Base-by-base conservation (phyloP, 106 monocot genomes). In the Triglochin maritima region DNA sequence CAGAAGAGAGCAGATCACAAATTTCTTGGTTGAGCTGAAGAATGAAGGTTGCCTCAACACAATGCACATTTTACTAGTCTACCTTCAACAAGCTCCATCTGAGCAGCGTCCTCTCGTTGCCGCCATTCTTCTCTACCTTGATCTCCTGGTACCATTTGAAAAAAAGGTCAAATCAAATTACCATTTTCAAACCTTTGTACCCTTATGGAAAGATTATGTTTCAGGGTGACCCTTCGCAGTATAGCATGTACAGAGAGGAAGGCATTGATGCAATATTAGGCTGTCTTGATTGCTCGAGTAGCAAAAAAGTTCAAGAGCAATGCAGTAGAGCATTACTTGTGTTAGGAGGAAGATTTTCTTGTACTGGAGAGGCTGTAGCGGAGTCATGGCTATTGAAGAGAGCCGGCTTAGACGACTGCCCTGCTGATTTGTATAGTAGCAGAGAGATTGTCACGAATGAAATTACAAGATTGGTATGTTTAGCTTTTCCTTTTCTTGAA, bases 41-140 rank as follows among this genome's bases (percentile, higher is more conserved):
- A 80, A 83, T 60, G 75, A 71, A 69, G 87, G 82, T 48, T 78
- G 76, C 78, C 70, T 92, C 67, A 87, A 92, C 73, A 80, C 79
- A 45, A 87, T 92, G 91, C 91, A 92, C 70, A 74, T 92, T 9
- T 66, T 92, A 5, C 66, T 92, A 59, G 82, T 92, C 49, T 92
- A 85, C 71, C 87, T 92, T 62, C 91, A 92, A 69, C 87, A 87
- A 65, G 87, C 91, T 53, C 91, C 91, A 66, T 56, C 74, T 17
- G 81, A 81, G 57, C 91, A 92, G 63, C 80, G 87, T 4, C 91
- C 91, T 46, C 55, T 92, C 46, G 87, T 85, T 52, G 91, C 87
- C 10, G 78, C 76, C 50, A 70, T 87, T 61, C 71, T 92, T 56
- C 74, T 92, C 60, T 80, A 73, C 49, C 80, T 92, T 46, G 91